Conservation (phyloP, 805 yeast genomes). For the Grigorovia transvaalensis region DNA sequence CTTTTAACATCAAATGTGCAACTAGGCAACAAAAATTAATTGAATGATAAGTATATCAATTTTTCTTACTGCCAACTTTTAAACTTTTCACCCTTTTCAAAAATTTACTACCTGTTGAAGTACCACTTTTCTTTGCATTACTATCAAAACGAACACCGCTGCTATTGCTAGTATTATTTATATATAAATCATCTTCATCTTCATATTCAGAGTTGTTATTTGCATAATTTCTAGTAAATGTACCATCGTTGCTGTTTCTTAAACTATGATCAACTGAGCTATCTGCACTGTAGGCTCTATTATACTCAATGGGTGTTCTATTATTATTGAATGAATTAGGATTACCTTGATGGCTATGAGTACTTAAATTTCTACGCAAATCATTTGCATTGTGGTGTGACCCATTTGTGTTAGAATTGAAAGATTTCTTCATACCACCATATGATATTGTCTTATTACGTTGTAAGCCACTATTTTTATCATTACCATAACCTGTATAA, state of each 20-base stretch:
- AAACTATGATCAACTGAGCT: constrained; percentile 8
- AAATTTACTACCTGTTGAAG: constrained; percentile 42
- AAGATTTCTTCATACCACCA: constrained; percentile 23
- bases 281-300: not conserved
- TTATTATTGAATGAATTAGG: not conserved
- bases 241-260: constrained; percentile 12
- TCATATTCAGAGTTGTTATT: constrained; percentile 5
- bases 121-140: constrained; percentile 15
- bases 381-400: constrained; percentile 11
- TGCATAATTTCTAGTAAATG: not conserved
- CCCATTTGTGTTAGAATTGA: constrained; percentile 25
- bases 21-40: too few relatives aligned
- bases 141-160: constrained; percentile 20
- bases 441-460: constrained; percentile 81
- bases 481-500: not conserved
- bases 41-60: not conserved
- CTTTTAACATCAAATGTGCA: not conserved
- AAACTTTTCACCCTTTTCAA: constrained; percentile 82
- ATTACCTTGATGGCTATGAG: constrained; percentile 7
- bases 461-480: constrained; percentile 41
- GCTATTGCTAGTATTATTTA: constrained; percentile 3
- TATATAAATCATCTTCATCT: constrained; percentile 24
- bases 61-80: constrained; percentile 46
- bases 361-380: constrained; percentile 9
- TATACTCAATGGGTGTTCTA: not conserved